phyloP scores from a whole-genome alignment of 169 alveolate species.

The Eimeria praecox region DNA sequence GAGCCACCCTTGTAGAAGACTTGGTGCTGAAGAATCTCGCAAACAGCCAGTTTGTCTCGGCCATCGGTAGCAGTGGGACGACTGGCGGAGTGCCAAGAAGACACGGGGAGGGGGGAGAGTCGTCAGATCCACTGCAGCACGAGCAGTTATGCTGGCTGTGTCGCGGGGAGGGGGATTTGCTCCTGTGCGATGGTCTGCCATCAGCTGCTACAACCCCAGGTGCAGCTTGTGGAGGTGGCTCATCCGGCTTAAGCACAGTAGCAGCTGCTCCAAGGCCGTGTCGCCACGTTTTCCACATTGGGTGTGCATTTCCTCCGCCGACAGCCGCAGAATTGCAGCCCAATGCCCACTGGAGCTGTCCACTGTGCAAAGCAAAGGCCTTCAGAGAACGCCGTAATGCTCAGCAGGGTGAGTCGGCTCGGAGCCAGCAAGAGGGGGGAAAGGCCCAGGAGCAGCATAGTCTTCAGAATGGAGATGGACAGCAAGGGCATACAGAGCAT shows the following conservation, averaged over 20 bases:
- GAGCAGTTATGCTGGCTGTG: slow-evolving; percentile 73
- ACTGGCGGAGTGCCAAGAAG: background rate
- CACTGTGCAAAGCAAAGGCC: slow-evolving; percentile 68
- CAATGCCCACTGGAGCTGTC: slow-evolving; percentile 73
- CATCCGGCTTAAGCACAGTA: background rate
- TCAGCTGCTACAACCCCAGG: slow-evolving; percentile 23
- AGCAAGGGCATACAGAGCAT: background rate
- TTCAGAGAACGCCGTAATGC: slow-evolving; percentile 23
- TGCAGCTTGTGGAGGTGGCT: background rate
- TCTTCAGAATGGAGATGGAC: slow-evolving; percentile 22
- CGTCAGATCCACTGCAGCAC: slow-evolving; percentile 60
- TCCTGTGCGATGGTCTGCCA: slow-evolving; percentile 70
- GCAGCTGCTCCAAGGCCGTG: slow-evolving; percentile 59
- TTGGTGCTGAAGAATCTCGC: slow-evolving; percentile 60
- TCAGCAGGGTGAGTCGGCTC: background rate
- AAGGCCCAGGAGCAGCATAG: background rate
- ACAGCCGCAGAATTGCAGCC: slow-evolving; percentile 76
- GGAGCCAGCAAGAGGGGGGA: background rate
- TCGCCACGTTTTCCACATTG: slow-evolving; percentile 72
- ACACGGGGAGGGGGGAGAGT: background rate
- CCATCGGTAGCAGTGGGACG: slow-evolving; percentile 51
- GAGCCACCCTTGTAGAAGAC: slow-evolving; percentile 29
- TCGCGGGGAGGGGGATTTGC: slow-evolving; percentile 74
- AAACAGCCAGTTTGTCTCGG: slow-evolving; percentile 65
- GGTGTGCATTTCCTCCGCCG: slow-evolving; percentile 73